A percentile compares a stretch with the other conserved stretches of the same genome.
phyloP scores from a whole-genome alignment of 2,329 filamentous ascomycete species.

The Xylaria sp. region DNA sequence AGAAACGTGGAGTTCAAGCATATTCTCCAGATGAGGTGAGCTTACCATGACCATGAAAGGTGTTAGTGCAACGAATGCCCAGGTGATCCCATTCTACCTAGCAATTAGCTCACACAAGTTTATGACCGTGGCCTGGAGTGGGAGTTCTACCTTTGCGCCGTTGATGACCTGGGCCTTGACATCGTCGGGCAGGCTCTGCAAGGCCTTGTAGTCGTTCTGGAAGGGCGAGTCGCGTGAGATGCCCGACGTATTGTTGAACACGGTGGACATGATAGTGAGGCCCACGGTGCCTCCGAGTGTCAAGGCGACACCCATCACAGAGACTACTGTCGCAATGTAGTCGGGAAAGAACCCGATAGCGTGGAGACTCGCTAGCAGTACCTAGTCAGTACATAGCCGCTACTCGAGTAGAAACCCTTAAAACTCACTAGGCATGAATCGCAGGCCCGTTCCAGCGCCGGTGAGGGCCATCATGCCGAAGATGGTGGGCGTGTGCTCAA shows the following conservation, averaged over 20 bases:
- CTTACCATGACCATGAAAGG: constrained; percentile 56
- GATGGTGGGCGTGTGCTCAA: constrained; percentile 51
- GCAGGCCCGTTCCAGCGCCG: constrained; percentile 63
- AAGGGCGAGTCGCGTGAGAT: constrained; percentile 28
- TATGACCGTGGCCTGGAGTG: background rate
- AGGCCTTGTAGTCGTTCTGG: constrained; percentile 37
- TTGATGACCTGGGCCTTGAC: constrained; percentile 38
- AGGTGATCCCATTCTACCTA: constrained; percentile 59
- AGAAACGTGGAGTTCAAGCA: background rate
- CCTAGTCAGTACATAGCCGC: background rate
- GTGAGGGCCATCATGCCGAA: constrained; percentile 69
- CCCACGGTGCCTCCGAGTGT: constrained; percentile 68
- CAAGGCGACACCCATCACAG: constrained; percentile 60
- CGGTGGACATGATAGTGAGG: constrained; percentile 68
- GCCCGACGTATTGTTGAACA: constrained; percentile 62
- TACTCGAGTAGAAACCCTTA: background rate
- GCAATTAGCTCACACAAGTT: constrained; percentile 13
- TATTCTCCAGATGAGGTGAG: background rate
- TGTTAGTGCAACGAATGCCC: constrained; percentile 64
- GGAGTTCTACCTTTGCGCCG: constrained; percentile 42
- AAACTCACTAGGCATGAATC: constrained; percentile 59
- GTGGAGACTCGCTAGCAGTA: constrained; percentile 54
- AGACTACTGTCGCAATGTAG: constrained; percentile 60
- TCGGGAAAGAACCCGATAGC: constrained; percentile 63
- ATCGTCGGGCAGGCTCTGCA: constrained; percentile 36